Percentiles rank a stretch among this genome's conserved stretches.
Evolutionary conservation across 2,329 filamentous ascomycete species (phyloP).

Genomic region (Colletotrichum tamarilloi): DNA sequence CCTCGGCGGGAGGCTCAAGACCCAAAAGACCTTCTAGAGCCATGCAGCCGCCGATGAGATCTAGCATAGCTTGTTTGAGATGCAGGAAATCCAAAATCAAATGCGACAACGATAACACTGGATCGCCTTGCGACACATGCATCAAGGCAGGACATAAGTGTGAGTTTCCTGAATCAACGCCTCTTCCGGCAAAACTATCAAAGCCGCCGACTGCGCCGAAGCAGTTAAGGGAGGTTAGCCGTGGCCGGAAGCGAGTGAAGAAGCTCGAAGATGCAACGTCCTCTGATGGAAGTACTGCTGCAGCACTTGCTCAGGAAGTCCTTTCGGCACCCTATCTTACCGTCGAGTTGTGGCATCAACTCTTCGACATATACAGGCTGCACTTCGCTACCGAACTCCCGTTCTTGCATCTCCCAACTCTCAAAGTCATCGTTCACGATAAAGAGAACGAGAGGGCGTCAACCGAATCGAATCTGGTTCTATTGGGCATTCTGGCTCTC

Average conservation of each 20-base stretch:
- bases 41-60: constrained; percentile 70
- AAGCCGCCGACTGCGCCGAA: constrained; percentile 50
- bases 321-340: constrained; percentile 72
- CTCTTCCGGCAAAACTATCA: constrained; percentile 53
- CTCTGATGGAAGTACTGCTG: constrained; percentile 49
- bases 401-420: constrained; percentile 75
- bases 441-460: constrained; percentile 48
- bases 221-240: constrained; percentile 53
- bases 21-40: constrained; percentile 54
- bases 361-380: constrained; percentile 76
- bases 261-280: constrained; percentile 56
- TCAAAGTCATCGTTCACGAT: constrained; percentile 63
- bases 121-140: constrained; percentile 74
- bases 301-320: constrained; percentile 64
- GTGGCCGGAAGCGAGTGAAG: constrained; percentile 62
- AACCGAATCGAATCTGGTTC: constrained; percentile 65
- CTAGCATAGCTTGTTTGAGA: constrained; percentile 81
- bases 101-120: constrained; percentile 78
- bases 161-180: constrained; percentile 68
- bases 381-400: constrained; percentile 80
- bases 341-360: constrained; percentile 72
- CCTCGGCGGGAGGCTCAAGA: not conserved
- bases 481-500: constrained; percentile 75
- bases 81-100: constrained; percentile 88
- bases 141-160: constrained; percentile 78